Percentiles rank a stretch among this genome's conserved stretches.
Conservation (phyloP, 2,329 filamentous ascomycete species). For the Pseudogymnoascus sp. region DNA sequence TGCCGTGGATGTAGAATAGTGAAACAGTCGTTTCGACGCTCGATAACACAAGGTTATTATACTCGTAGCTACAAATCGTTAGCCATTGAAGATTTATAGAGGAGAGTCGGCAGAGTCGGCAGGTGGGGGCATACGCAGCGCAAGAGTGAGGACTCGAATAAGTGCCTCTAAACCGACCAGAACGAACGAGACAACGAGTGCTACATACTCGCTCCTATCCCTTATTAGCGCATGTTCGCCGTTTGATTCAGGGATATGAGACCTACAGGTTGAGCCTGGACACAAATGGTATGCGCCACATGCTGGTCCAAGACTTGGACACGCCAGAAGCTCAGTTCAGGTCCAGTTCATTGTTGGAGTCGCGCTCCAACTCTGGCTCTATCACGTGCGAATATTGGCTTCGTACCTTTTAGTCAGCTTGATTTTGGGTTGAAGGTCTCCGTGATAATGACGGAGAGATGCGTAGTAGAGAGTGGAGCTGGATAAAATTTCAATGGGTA, state of each 20-base stretch:
- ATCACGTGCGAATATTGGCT: not conserved
- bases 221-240: not conserved
- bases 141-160: slow-evolving; percentile 78
- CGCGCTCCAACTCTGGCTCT: not conserved
- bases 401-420: not conserved
- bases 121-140: slow-evolving; percentile 53
- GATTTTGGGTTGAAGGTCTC: not conserved
- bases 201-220: slow-evolving; percentile 72
- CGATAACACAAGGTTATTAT: slow-evolving; percentile 77
- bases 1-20: slow-evolving; percentile 63
- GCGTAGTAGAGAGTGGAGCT: not conserved
- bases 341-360: not conserved
- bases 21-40: slow-evolving; percentile 75
- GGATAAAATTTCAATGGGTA: not conserved
- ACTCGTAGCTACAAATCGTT: slow-evolving; percentile 52
- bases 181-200: slow-evolving; percentile 73
- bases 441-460: not conserved
- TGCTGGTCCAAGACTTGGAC: not conserved
- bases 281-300: slow-evolving; percentile 6
- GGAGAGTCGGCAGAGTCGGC: not conserved
- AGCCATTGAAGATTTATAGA: slow-evolving; percentile 11
- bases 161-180: slow-evolving; percentile 76
- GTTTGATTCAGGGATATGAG: not conserved
- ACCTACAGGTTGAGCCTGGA: slow-evolving; percentile 1
- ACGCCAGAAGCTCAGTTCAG: not conserved